Evolutionary conservation across 495 filamentous ascomycete species (phyloP), one percentile per base, ranked within the genome.

Genomic region (Aspergillus campestris): DNA sequence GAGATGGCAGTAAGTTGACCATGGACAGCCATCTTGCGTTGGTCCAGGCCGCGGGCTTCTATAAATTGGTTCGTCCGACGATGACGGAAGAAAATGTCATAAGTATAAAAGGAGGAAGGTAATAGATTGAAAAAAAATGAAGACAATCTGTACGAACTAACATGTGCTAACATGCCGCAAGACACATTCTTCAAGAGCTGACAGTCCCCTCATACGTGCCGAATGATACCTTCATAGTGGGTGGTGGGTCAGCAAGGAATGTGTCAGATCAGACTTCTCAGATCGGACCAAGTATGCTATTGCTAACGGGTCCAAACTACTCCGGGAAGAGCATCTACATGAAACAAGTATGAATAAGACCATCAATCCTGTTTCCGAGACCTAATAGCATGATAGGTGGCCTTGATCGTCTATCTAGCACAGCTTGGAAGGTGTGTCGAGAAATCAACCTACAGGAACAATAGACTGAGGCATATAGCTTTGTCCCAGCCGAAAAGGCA

Each of bases 261-360:
- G 38, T 27, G 13, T 13, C 18, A 24, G 18, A 14, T 13, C 42
- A 8, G 34, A 39, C 12, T 31, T 42, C 10, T 42, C 40, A 28
- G 14, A 49, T 43, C 38, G 18, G 31, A n/a, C 83, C 87, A 5
- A 89, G 81, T 47, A 87, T 90, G 74, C 57, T 96, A 3, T 64
- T 97, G 6, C 58, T 97, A 55, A 97, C 92, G 0, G 92, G 92
- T 1, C 90, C 92, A 31, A 97, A 98, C 53, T 94, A 88, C 65
- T 96, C 92, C 0, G 94, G 92, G 7, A 97, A 97, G 59, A 95
- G 88, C 56, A 79, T 97, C 28, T 95, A 95, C 64, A 81, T 98
- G 65, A 97, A 94, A 61, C 92, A 95, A 58, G 80, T 72, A 39
- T 1, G 1, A 7, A 7, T 6, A 5, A 5, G n/a, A 11, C 18